Evolutionary conservation across 1,139 yeast species (phyloP).

Genomic region (Tardiomyces digboiensis): DNA sequence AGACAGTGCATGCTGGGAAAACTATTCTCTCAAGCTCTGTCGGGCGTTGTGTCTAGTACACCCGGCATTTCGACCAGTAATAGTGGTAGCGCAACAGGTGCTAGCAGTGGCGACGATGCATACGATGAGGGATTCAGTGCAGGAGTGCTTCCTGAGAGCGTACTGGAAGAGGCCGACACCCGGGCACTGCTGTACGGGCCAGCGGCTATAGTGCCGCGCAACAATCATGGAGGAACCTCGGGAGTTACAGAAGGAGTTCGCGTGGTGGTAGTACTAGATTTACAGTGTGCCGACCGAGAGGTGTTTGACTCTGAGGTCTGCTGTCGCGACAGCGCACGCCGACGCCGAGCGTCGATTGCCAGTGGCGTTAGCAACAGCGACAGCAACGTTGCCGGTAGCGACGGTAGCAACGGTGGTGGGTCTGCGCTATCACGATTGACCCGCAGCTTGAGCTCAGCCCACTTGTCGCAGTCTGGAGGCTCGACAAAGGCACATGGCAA

Average conservation of each 20-base stretch:
- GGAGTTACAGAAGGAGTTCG: slow-evolving; percentile 11
- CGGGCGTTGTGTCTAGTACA: neutral
- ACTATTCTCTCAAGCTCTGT: slow-evolving; percentile 7
- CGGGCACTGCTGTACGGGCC: slow-evolving; percentile 19
- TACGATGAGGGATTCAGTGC: neutral
- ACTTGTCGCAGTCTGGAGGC: neutral
- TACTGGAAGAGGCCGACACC: slow-evolving; percentile 21
- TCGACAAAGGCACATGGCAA: neutral
- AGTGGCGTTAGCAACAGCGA: neutral
- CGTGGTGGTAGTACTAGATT: slow-evolving; percentile 17
- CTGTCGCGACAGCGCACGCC: neutral
- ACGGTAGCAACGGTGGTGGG: neutral
- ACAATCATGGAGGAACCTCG: slow-evolving; percentile 11
- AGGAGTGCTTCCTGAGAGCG: slow-evolving; percentile 7
- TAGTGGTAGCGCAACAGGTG: neutral
- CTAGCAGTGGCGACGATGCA: neutral
- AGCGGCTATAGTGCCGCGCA: slow-evolving; percentile 6
- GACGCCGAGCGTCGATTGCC: neutral
- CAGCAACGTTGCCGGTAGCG: neutral
- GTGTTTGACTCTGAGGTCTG: slow-evolving; percentile 16
- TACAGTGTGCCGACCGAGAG: slow-evolving; percentile 12
- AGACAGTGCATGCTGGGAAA: slow-evolving; percentile 13
- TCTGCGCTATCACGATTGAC: neutral
- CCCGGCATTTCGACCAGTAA: neutral
- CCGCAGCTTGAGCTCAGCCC: neutral